Base-by-base conservation (phyloP, 2,329 filamentous ascomycete genomes). In the Sporothrix pseudoabietina region DNA sequence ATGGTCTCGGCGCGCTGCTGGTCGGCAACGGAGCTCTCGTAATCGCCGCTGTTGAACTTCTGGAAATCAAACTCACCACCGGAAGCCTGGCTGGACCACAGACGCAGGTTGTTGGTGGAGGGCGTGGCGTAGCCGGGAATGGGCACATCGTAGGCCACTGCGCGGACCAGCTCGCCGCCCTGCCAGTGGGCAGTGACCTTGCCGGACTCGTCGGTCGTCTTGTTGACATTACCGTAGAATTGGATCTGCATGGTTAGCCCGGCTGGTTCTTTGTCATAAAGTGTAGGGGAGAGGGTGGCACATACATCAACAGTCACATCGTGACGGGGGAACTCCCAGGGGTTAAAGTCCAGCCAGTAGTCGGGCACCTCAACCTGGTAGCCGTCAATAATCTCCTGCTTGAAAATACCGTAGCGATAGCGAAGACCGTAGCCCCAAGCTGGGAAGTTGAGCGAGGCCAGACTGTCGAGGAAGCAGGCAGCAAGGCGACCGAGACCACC, bases 291-390 rank as follows among this genome's bases (percentile, higher is more conserved):
- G 41, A 14, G 26, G 4, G 39, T 7, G 54, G 6, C 1, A 80
- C 88, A 83, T 79, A 90, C 88, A 82, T 98, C 93, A 32, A 99
- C 94, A 1, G 92, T 94, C 75, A 99, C 92, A 80, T 99, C 96
- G 81, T 98, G 94, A 77, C 96, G 89, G 57, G 94, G 94, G 79
- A 98, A 99, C 72, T 99, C 96, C 96, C 96, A 99, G 0, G 96
- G 96, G 83, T 99, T 99, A 83, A 98, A 98, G 81, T 98, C 96
- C 71, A 99, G 89, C 96, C 96, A 99, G 84, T 99, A 98, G 82
- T 99, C 96, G 26, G 96, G 96, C 74, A 98, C 92, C 80, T 99
- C 96, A 76, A 99, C 94, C 83, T 99, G 96, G 81, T 98, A 99
- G 73, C 96, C 96, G 79, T 98, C 92, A 74, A 98, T 91, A 78